Evolutionary conservation across 257 asterid genomes (phyloP).

Genomic region (Nicotiana benthamiana): DNA sequence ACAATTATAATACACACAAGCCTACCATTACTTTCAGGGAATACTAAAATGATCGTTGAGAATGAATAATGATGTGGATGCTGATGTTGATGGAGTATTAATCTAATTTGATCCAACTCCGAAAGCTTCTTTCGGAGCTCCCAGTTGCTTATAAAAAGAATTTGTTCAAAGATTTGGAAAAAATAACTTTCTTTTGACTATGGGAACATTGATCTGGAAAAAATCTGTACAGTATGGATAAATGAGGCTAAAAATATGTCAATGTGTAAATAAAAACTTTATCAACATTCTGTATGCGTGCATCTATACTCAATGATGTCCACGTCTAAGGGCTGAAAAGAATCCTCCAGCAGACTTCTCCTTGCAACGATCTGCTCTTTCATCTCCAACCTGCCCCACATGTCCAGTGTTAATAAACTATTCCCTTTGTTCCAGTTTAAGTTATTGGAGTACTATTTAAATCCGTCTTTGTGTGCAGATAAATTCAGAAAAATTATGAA

Average conservation of each 20-base stretch:
- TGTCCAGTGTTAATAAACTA: not conserved
- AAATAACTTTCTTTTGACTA: not conserved
- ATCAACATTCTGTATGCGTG: not conserved
- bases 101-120: not conserved
- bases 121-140: not conserved
- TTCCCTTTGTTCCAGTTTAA: too few species aligned
- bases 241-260: not conserved
- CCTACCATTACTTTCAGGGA: not conserved
- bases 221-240: constrained; percentile 26
- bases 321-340: constrained; percentile 70
- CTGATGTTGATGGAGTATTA: not conserved
- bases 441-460: not conserved
- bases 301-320: constrained; percentile 42
- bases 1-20: not conserved
- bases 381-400: constrained; percentile 62
- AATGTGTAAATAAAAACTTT: not conserved
- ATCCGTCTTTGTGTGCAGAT: not conserved
- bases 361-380: constrained; percentile 60
- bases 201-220: not conserved
- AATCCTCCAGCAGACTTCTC: constrained; percentile 78
- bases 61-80: not conserved
- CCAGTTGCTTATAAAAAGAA: not conserved
- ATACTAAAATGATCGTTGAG: not conserved
- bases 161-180: not conserved
- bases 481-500: not conserved